These are phyloP conservation scores for Saccharomyces hybrid DNA, from an alignment of 1,139 yeast species.

Conservation along the genomic window DNA sequence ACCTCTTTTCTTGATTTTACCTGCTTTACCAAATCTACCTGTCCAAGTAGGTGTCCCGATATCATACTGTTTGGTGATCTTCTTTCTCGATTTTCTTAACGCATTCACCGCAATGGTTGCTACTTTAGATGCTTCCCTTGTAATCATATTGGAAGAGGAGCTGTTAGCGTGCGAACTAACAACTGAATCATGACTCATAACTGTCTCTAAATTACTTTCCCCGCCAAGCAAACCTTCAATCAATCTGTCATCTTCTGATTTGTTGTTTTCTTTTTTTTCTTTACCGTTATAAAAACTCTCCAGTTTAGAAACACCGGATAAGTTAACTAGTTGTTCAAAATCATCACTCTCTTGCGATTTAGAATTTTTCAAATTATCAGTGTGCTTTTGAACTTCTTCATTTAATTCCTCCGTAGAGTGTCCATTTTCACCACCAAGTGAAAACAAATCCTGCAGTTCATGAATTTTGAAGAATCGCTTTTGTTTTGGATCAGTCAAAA, in stretches of 20 bases:
- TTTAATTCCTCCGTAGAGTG: slow-evolving; percentile 34
- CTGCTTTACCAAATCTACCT: slow-evolving; percentile 83
- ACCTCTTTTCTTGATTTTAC: slow-evolving; percentile 37
- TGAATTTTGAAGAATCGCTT: slow-evolving; percentile 85
- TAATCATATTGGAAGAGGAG: slow-evolving; percentile 51
- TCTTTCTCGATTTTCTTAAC: slow-evolving; percentile 53
- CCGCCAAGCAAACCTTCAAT: slow-evolving; percentile 78
- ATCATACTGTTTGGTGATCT: slow-evolving; percentile 51
- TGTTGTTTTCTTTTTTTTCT: slow-evolving; percentile 41
- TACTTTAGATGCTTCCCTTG: slow-evolving; percentile 66
- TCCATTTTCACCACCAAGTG: slow-evolving; percentile 69
- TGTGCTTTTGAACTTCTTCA: slow-evolving; percentile 30
- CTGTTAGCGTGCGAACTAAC: slow-evolving; percentile 44
- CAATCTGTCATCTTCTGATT: slow-evolving; percentile 48
- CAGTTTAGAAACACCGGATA: slow-evolving; percentile 40
- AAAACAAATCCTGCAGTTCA: slow-evolving; percentile 83
- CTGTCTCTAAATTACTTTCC: slow-evolving; percentile 41
- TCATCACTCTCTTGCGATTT: slow-evolving; percentile 43
- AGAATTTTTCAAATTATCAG: slow-evolving; percentile 22
- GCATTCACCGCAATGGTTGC: slow-evolving; percentile 77
- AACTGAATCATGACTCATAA: slow-evolving; percentile 72
- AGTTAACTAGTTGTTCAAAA: slow-evolving; percentile 44
- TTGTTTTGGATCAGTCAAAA: slow-evolving; percentile 91
- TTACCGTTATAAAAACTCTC: slow-evolving; percentile 43
- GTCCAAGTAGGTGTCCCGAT: slow-evolving; percentile 96